A percentile compares a stretch with the other conserved stretches of the same genome.
phyloP scores from a whole-genome alignment of 768 basidiomycete genomes.

The Cantharellus anzutake region DNA sequence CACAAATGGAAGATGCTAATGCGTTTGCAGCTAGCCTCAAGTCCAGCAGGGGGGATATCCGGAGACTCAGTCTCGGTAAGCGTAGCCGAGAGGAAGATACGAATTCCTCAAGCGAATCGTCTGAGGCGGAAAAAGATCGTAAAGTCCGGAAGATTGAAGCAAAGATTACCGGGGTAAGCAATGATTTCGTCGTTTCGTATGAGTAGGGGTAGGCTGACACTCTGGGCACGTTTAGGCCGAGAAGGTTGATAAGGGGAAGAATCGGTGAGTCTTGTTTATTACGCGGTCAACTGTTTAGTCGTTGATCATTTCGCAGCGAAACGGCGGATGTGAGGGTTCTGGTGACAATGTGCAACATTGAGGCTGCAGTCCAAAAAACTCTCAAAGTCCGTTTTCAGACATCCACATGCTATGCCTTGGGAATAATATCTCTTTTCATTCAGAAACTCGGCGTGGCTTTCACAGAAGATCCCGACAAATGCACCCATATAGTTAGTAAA shows the following conservation, averaged over 20 bases:
- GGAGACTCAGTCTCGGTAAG: not conserved
- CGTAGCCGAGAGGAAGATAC: not conserved
- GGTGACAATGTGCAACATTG: no score
- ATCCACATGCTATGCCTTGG: not conserved
- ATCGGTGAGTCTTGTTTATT: not conserved
- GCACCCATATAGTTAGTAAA: conserved; percentile 61
- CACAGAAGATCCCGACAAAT: conserved; percentile 39
- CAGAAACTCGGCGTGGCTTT: conserved; percentile 40
- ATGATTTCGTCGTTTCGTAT: no score
- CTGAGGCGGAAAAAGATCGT: not conserved
- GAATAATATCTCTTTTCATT: conserved; percentile 15
- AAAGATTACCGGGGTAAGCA: not conserved
- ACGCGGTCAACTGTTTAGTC: not conserved
- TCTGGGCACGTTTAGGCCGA: no score
- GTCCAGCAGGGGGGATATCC: not conserved
- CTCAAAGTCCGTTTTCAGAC: no score
- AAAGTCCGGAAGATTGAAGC: not conserved
- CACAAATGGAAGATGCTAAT: not conserved
- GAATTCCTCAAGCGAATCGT: not conserved
- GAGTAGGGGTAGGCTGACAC: no score
- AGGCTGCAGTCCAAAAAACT: no score
- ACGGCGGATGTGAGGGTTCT: no score
- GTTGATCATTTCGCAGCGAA: no score
- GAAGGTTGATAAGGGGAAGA: no score
- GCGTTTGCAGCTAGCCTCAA: not conserved